Evolutionary conservation across 108 stramenopile genomes (phyloP).

Genomic region (Mediolabrus comicus): DNA sequence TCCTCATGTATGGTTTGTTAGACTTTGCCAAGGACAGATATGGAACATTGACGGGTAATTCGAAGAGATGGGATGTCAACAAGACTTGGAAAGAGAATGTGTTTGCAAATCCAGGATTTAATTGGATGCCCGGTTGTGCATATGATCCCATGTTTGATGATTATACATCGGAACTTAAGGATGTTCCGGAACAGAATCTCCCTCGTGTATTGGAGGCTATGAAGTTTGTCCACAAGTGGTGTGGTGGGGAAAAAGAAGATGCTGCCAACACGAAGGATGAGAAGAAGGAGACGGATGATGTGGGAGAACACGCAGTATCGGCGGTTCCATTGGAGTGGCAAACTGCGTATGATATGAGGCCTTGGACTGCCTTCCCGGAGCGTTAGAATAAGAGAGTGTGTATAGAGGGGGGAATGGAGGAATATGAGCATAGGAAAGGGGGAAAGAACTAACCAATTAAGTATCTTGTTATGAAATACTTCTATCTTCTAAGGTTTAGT

Average conservation of each 20-base stretch:
- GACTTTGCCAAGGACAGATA: constrained; percentile 83
- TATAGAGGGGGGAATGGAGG: background rate
- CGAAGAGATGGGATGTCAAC: constrained; percentile 55
- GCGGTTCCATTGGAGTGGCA: constrained; percentile 64
- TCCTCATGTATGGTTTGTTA: constrained; percentile 71
- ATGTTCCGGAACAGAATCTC: constrained; percentile 61
- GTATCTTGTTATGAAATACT: no score
- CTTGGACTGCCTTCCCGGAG: constrained; percentile 83
- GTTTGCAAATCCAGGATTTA: constrained; percentile 32
- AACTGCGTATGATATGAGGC: constrained; percentile 73
- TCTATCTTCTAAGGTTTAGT: no score
- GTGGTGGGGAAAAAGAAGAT: constrained; percentile 8
- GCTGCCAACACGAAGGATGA: constrained; percentile 4
- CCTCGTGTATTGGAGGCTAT: constrained; percentile 58
- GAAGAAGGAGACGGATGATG: constrained; percentile 19
- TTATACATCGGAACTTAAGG: constrained; percentile 55
- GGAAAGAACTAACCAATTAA: background rate
- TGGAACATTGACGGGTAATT: constrained; percentile 46
- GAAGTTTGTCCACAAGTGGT: constrained; percentile 64
- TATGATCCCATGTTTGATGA: constrained; percentile 47
- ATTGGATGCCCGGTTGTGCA: constrained; percentile 68
- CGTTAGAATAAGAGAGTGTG: constrained; percentile 11
- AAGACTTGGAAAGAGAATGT: constrained; percentile 63
- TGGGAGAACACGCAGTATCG: background rate
- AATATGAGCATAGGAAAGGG: background rate